Evolutionary conservation across 208 protist species (phyloP).

Genomic region (Trypanosoma scelopori): DNA sequence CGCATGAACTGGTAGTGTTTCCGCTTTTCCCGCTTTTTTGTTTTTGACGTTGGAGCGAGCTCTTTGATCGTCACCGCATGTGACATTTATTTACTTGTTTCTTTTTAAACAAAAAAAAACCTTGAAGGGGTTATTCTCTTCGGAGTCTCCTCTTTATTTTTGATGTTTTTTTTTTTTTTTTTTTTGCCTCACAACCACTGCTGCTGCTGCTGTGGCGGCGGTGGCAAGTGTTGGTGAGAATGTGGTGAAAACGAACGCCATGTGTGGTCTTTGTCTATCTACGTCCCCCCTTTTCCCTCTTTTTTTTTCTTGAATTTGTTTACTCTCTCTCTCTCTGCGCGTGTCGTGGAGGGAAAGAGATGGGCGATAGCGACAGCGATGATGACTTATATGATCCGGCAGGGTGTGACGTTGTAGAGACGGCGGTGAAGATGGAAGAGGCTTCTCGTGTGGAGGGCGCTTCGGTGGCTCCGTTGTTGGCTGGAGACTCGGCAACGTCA

Average conservation of each 20-base stretch:
- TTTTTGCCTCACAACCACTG: background rate
- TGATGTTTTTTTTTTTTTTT: background rate
- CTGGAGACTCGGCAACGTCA: too few species aligned
- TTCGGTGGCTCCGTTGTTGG: background rate
- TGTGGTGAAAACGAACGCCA: too few species aligned
- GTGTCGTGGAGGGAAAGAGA: background rate
- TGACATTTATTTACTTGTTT: conserved; percentile 26
- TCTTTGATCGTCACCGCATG: conserved; percentile 26
- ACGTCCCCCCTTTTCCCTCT: background rate
- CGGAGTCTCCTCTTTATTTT: too few species aligned
- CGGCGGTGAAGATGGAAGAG: background rate
- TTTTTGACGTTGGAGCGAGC: conserved; percentile 1
- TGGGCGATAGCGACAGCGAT: conserved; percentile 54
- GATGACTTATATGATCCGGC: conserved; percentile 56
- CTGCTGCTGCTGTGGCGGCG: background rate
- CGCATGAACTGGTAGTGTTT: conserved; percentile 81
- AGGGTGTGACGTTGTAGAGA: conserved; percentile 15
- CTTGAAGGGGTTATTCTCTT: too few species aligned
- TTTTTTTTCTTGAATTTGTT: background rate
- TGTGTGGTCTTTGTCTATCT: background rate
- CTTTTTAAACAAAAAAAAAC: conserved; percentile 19
- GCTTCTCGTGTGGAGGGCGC: background rate
- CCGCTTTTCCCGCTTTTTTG: too few species aligned
- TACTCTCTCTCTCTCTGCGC: too few species aligned
- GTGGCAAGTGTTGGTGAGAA: background rate